A percentile compares a stretch with the other conserved stretches of the same genome.
Evolutionary conservation across 495 filamentous ascomycete species (phyloP).

Genomic region (Talaromyces stipitatus): DNA sequence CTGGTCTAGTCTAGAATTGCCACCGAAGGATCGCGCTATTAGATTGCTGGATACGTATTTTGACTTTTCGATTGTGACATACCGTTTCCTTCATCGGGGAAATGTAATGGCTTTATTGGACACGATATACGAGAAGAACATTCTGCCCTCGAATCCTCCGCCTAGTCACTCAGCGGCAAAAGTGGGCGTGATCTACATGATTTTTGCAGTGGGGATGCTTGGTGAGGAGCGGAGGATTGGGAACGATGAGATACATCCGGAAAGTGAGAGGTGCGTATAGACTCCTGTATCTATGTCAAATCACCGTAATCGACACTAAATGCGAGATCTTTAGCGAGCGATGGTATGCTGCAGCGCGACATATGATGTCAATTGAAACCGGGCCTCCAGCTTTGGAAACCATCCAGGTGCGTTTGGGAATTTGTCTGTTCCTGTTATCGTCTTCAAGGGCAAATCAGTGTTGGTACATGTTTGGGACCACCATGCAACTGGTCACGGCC

Average conservation of each 20-base stretch:
- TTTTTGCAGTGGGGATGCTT: conserved; percentile 35
- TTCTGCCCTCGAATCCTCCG: conserved; percentile 27
- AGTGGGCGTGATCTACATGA: conserved; percentile 36
- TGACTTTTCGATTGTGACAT: conserved; percentile 41
- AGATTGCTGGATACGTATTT: conserved; percentile 36
- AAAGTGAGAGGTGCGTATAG: conserved; percentile 25
- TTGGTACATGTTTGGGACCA: conserved; percentile 42
- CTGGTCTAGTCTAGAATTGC: conserved; percentile 23
- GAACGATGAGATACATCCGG: conserved; percentile 10
- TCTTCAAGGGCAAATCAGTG: conserved; percentile 43
- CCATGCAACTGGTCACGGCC: conserved; percentile 37
- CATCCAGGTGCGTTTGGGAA: conserved; percentile 35
- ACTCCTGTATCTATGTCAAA: too few relatives aligned
- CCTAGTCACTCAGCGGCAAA: conserved; percentile 30
- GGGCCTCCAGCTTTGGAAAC: conserved; percentile 38
- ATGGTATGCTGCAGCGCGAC: conserved; percentile 37
- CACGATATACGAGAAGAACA: conserved; percentile 28
- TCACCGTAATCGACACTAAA: not conserved
- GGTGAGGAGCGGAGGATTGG: conserved; percentile 21
- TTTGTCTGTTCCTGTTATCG: conserved; percentile 37
- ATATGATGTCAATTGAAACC: conserved; percentile 33
- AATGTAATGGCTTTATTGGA: conserved; percentile 33
- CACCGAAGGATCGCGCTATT: conserved; percentile 25
- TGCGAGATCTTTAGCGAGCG: conserved; percentile 19
- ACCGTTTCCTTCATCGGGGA: conserved; percentile 36